Evolutionary conservation across 768 basidiomycete species (phyloP), one percentile per base, ranked within the genome.

Genomic region (Cyathus striatus): DNA sequence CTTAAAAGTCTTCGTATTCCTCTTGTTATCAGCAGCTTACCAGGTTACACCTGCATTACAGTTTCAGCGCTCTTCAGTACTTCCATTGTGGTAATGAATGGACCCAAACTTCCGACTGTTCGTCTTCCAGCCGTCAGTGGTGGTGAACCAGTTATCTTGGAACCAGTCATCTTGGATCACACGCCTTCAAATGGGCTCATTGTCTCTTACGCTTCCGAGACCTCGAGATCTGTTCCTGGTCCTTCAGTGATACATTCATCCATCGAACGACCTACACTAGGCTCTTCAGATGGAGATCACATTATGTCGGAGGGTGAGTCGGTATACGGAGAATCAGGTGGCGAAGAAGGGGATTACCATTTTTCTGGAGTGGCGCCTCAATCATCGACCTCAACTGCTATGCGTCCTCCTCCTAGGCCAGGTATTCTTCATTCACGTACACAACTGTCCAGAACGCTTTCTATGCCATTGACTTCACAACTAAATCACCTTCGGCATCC

Each of bases 401-500:
- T 7, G 7, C 26, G 12, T 36, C 10, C 17, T 10, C 35, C 12
- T 9, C 23, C 40, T 10, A 32, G 40, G n/a, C 6, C 16, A 7
- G 24, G 26, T 14, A 27, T 20, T n/a, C 23, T 20, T 13, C n/a
- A 37, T 23, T 27, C 32, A 27, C 54, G 49, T 47, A 7, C 60
- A 62, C 73, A 73, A n/a, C 76, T 90, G 44, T 79, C 81, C 38
- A 77, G 91, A 42, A 81, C 86, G 2, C 80, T 85, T 52, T 89
- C 90, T 14, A 78, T 83, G 66, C 91, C 91, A 16, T 63, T 83
- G n/a, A 79, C 88, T 10, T 77, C 80, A 12, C 86, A 90, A 59
- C 76, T 93, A n/a, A 76, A 76, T 33, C 77, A 81, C 48, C 69
- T 93, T 21, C 76, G 74, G 52, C 82, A 91, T 54, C 91, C 90